Evolutionary conservation across 2,329 filamentous ascomycete species (phyloP).

Genomic region (Karstenula rhodostoma): DNA sequence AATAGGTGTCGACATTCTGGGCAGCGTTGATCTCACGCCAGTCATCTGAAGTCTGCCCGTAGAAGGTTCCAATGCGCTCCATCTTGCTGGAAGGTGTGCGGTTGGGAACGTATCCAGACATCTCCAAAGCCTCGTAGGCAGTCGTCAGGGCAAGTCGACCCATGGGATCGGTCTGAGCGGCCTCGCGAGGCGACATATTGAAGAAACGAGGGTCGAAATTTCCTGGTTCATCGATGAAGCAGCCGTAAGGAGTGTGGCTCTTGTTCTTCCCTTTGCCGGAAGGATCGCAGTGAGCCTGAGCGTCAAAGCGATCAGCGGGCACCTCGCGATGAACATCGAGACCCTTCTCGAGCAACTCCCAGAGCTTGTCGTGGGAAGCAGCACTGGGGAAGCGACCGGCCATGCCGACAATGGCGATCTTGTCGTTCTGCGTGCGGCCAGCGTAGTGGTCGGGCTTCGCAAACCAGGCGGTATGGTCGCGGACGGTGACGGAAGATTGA

Average conservation of each 20-base stretch:
- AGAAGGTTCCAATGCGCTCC: slow-evolving; percentile 74
- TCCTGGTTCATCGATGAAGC: slow-evolving; percentile 78
- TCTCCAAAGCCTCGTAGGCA: slow-evolving; percentile 82
- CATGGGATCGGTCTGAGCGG: slow-evolving; percentile 81
- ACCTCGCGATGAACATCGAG: slow-evolving; percentile 75
- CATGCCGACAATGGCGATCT: slow-evolving; percentile 87
- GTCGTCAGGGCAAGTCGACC: slow-evolving; percentile 78
- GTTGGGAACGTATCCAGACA: slow-evolving; percentile 79
- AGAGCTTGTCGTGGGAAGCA: slow-evolving; percentile 74
- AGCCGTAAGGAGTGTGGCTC: slow-evolving; percentile 77
- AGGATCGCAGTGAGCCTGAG: slow-evolving; percentile 73
- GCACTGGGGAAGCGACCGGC: slow-evolving; percentile 79
- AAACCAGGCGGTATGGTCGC: slow-evolving; percentile 57
- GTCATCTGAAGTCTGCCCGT: slow-evolving; percentile 78
- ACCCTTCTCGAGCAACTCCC: slow-evolving; percentile 77
- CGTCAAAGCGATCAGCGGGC: slow-evolving; percentile 76
- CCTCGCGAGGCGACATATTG: slow-evolving; percentile 85
- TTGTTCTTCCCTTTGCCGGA: slow-evolving; percentile 79
- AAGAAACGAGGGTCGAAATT: slow-evolving; percentile 85
- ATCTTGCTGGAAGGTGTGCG: slow-evolving; percentile 72
- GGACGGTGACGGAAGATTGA: slow-evolving; percentile 52
- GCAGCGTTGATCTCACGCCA: slow-evolving; percentile 78
- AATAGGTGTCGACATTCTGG: slow-evolving; percentile 75
- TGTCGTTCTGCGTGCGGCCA: slow-evolving; percentile 65
- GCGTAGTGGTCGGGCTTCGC: slow-evolving; percentile 35